These are phyloP conservation scores for Fragaria iinumae DNA, from an alignment of 306 rosid genomes.

Conservation along the genomic window DNA sequence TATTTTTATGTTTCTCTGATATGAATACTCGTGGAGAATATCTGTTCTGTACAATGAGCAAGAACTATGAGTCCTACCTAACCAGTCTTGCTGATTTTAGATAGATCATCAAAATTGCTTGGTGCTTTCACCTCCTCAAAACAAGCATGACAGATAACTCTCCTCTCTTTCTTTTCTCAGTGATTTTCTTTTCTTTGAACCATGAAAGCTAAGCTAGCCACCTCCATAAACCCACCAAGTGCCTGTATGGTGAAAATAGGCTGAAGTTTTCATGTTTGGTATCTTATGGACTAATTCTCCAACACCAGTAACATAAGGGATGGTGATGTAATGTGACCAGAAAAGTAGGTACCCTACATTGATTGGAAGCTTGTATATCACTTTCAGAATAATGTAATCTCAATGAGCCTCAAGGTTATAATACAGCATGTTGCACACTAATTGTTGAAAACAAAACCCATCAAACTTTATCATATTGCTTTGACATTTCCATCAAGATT, in stretches of 20 bases:
- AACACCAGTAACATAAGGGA: background rate
- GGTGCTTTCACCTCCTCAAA: constrained; percentile 6
- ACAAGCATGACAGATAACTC: background rate
- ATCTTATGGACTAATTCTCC: background rate
- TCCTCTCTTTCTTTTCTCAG: background rate
- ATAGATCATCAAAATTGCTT: constrained; percentile 29
- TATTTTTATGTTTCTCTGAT: background rate
- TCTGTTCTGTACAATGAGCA: constrained; percentile 10
- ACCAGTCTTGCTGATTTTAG: constrained; percentile 25
- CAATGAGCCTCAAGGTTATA: constrained; percentile 4
- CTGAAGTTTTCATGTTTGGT: no score
- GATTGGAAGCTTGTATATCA: constrained; percentile 36
- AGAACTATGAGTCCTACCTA: constrained; percentile 48
- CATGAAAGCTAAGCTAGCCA: background rate
- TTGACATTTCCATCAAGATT: constrained; percentile 9
- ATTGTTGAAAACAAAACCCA: background rate
- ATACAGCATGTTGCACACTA: background rate
- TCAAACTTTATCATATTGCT: background rate
- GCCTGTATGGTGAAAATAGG: background rate
- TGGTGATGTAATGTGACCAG: constrained; percentile 7
- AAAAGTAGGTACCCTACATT: constrained; percentile 31
- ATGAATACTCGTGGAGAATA: background rate
- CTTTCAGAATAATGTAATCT: constrained; percentile 37
- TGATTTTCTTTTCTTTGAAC: background rate
- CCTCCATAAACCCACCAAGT: background rate